Percentiles rank a stretch among this genome's conserved stretches.
phyloP scores from a whole-genome alignment of 208 protist species.

The Acanthamoeba castellanii region DNA sequence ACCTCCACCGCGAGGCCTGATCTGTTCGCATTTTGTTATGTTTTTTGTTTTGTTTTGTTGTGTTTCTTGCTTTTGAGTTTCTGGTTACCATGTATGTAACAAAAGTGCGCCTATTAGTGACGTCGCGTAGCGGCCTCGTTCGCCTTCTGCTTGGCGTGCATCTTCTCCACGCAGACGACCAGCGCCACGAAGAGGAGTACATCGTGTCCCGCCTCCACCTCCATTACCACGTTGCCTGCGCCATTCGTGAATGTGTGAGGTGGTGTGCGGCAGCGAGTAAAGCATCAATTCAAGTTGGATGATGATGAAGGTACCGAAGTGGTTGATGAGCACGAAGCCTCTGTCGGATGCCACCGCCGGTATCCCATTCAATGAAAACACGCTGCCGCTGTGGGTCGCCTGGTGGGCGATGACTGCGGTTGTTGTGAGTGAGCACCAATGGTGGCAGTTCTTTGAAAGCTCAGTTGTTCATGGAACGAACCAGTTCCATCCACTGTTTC shows the following conservation, averaged over 20 bases:
- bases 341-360: neutral
- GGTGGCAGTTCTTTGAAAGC: neutral
- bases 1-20: neutral
- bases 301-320: neutral
- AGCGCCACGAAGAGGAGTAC: neutral
- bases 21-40: too few species aligned
- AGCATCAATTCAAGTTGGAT: neutral
- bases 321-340: neutral
- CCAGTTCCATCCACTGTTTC: neutral
- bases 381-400: neutral
- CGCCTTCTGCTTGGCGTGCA: neutral
- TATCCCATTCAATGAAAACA: neutral
- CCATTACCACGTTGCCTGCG: neutral
- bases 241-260: neutral
- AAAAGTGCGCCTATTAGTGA: too few species aligned
- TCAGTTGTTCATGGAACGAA: neutral
- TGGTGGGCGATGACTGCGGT: neutral
- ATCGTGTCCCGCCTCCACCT: neutral
- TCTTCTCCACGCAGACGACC: slow-evolving; percentile 10
- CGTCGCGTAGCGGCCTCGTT: too few species aligned
- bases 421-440: neutral
- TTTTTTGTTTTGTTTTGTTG: too few species aligned
- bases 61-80: neutral
- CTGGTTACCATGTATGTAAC: too few species aligned
- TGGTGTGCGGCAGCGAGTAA: neutral